Percentiles rank a stretch among this genome's conserved stretches.
phyloP scores from a whole-genome alignment of 2,329 filamentous ascomycete genomes.

The Hymenoscyphus salicellus region DNA sequence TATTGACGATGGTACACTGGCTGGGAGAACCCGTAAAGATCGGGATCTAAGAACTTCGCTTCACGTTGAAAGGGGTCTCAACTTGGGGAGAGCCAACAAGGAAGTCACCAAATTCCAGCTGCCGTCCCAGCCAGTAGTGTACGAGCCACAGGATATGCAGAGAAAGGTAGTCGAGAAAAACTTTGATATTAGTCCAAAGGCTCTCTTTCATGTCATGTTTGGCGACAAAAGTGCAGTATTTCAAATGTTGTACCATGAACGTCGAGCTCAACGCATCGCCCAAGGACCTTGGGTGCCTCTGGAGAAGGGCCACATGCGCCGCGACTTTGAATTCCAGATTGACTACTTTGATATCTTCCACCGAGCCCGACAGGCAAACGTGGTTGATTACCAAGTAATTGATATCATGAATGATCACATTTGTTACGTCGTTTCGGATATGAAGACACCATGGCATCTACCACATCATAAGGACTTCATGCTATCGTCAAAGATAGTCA shows the following conservation, averaged over 20 bases:
- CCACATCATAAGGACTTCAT: constrained; percentile 77
- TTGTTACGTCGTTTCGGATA: constrained; percentile 62
- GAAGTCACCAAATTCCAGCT: constrained; percentile 67
- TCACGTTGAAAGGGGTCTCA: constrained; percentile 60
- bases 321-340: constrained; percentile 79
- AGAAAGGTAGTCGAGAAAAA: constrained; percentile 72
- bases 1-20: constrained; percentile 54
- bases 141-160: constrained; percentile 79
- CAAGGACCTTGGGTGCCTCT: constrained; percentile 80
- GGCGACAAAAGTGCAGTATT: constrained; percentile 95
- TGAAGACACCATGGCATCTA: constrained; percentile 65
- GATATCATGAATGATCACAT: constrained; percentile 77
- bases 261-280: constrained; percentile 72
- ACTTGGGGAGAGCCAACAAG: constrained; percentile 39
- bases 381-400: constrained; percentile 82
- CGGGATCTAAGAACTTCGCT: constrained; percentile 56
- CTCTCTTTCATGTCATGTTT: constrained; percentile 92
- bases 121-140: constrained; percentile 75
- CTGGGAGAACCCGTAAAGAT: constrained; percentile 39
- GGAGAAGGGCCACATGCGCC: constrained; percentile 67
- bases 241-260: constrained; percentile 82
- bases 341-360: constrained; percentile 65
- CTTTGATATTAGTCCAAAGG: constrained; percentile 90
- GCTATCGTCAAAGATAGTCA: constrained; percentile 84
- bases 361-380: constrained; percentile 55